Evolutionary conservation across 2,329 filamentous ascomycete species (phyloP), one percentile per base, ranked within the genome.

Genomic region (Diaporthe sp.): DNA sequence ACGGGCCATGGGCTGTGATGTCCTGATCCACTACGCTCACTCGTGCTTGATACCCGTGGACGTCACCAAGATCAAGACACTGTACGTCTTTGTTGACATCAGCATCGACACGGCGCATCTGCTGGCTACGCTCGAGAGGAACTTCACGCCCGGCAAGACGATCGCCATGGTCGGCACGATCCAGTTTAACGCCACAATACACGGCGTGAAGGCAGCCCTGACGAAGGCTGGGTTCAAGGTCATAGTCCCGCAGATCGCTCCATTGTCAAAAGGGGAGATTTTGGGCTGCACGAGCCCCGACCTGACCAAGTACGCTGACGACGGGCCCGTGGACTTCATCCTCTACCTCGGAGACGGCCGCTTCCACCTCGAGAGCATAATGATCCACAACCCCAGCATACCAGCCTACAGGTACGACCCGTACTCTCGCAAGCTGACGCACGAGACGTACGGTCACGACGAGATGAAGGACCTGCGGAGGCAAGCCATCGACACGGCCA

Each of bases 51-150:
- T 99, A 79, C 97, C 97, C 0, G 95, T 98, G 15, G 96, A 98
- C 79, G 94, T 98, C 20, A 99, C 97, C 75, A 95, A 95, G 85
- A 98, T 99, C 82, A 97, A 97, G 84, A 98, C 96, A 0, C 89
- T 99, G 0, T 99, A 99, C 84, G 95, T 99, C 79, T 99, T 99
- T 83, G 97, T 99, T 74, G 96, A 98, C 83, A 99, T 99, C 82
- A 95, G 93, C 84, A 98, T 99, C 83, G 97, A 99, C 84, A 94
- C 95, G 0, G 87, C 92, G 17, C 97, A 99, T 84, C 90, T 99
- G 22, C 86, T 98, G 70, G 94, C 94, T 12, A 97, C 96, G 0
- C 88, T 99, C 63, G 94, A 95, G 82, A 92, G 95, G 77, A 99
- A 98, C 82, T 98, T 98, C 83, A 88, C 92, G 2, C 86, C 93